Conservation (phyloP, 306 rosid genomes). For the Vachellia collinsii region DNA sequence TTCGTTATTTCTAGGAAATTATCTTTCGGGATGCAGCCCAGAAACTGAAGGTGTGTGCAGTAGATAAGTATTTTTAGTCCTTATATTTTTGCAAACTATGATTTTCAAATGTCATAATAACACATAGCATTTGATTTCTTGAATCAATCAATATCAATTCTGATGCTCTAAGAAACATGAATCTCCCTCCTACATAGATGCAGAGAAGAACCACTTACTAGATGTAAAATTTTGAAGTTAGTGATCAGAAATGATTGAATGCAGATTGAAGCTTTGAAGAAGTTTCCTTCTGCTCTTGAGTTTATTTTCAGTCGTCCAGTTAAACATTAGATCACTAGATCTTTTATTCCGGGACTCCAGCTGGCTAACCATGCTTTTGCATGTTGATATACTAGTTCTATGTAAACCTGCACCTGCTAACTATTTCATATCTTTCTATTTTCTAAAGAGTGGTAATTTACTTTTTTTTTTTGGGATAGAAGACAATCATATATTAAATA, state of each 20-base stretch:
- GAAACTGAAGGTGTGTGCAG: conserved; percentile 60
- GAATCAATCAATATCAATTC: conserved; percentile 6
- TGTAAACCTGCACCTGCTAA: conserved; percentile 9
- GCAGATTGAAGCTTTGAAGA: conserved; percentile 6
- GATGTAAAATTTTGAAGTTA: conserved; percentile 24
- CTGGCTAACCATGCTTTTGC: conserved; percentile 12
- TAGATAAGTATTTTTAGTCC: conserved; percentile 27
- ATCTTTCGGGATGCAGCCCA: conserved; percentile 67
- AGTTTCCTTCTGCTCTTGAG: not conserved
- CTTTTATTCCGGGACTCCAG: conserved; percentile 4
- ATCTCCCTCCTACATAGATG: not conserved
- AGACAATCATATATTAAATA: conserved; percentile 11
- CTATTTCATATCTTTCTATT: not conserved
- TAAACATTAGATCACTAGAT: conserved; percentile 18
- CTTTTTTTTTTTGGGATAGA: not conserved
- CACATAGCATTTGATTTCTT: conserved; percentile 19
- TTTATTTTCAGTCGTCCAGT: conserved; percentile 16
- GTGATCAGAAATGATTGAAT: not conserved
- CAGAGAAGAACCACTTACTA: not conserved
- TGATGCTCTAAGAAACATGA: conserved; percentile 1
- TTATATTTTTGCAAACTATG: conserved; percentile 19
- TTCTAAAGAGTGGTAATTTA: not conserved
- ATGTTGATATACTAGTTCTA: conserved; percentile 27
- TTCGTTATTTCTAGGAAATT: conserved; percentile 63
- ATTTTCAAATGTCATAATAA: conserved; percentile 15